Base-by-base conservation (phyloP, 805 yeast species). In the Maudiozyma turicensis region DNA sequence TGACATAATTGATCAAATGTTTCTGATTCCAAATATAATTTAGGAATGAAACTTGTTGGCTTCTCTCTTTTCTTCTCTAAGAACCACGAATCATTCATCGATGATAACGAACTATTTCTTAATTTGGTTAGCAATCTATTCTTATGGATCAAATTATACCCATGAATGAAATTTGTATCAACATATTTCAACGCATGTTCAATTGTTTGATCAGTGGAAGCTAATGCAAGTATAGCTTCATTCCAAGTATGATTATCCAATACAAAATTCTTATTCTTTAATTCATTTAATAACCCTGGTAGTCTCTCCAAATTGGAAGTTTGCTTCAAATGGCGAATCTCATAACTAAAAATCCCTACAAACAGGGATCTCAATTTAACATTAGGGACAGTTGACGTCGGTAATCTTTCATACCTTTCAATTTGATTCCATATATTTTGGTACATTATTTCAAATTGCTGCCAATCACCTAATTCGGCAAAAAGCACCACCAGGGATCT, bases 151-250 rank as follows among this genome's bases (percentile, higher is more conserved):
- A 58, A 53, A 37, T 60, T 64, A 43, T 52, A 64, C 6, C 75
- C 75, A 50, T 70, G 70, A 45, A 71, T 65, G n/a, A 71, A 52
- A 33, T 54, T 63, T 7, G 54, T 54, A 46, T 71, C 66, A 20
- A 63, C 58, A 10, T 65, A 47, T 7, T 52, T 50, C 47, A 70
- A 32, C 3, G 66, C 72, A 26, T 51, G 41, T 15, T 60, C 59
- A 14, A 71, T 55, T 0, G 71, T 68, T 5, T 53, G 39, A 6
- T 52, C 42, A 40, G 65, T 58, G 11, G 52, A 50, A 8, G 68
- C 48, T 49, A 70, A 46, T 20, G 58, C 59, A 26, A 54, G 47
- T 3, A 64, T 55, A 9, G 63, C 57, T 52, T 63, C 60, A 44
- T 70, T 69, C 61, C 68, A 55, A 0, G 63, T 56, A 2, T 53